Evolutionary conservation across 176 grass and related monocot genomes (phyloP).

Genomic region (Lolium rigidum): DNA sequence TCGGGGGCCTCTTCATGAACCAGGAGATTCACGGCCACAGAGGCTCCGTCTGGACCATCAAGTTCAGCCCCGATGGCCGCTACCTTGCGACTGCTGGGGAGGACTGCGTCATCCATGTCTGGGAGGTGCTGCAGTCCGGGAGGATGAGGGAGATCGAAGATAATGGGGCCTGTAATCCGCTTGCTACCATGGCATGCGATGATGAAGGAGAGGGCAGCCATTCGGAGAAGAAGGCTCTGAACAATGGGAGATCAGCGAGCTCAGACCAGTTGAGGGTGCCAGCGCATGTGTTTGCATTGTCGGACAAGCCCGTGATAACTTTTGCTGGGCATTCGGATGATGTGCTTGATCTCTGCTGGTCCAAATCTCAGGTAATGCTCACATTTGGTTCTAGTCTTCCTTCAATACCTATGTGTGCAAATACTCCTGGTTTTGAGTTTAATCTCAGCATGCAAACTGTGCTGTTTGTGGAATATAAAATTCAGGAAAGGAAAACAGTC

Average conservation of each 20-base stretch:
- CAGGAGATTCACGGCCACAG: slow-evolving; percentile 89
- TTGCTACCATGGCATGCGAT: slow-evolving; percentile 52
- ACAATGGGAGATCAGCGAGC: slow-evolving; percentile 43
- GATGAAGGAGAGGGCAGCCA: slow-evolving; percentile 44
- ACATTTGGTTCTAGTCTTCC: slow-evolving; percentile 8
- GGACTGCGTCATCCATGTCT: slow-evolving; percentile 90
- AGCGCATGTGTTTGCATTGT: slow-evolving; percentile 84
- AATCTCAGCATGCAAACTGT: neutral
- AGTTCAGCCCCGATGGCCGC: slow-evolving; percentile 86
- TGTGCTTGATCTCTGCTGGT: slow-evolving; percentile 99
- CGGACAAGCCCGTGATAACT: slow-evolving; percentile 84
- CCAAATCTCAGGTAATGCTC: slow-evolving; percentile 83
- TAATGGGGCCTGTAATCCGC: slow-evolving; percentile 57
- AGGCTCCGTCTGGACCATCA: slow-evolving; percentile 92
- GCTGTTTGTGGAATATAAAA: neutral
- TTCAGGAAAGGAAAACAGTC: slow-evolving; percentile 22
- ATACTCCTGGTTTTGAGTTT: slow-evolving; percentile 32
- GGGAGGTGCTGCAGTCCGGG: slow-evolving; percentile 80
- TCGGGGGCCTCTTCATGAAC: slow-evolving; percentile 80
- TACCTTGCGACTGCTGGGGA: slow-evolving; percentile 89
- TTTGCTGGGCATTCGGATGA: slow-evolving; percentile 82
- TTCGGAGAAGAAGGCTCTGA: slow-evolving; percentile 70
- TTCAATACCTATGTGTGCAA: slow-evolving; percentile 31
- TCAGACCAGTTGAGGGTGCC: slow-evolving; percentile 78
- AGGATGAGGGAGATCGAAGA: slow-evolving; percentile 47